These are phyloP conservation scores for Arthromyces matolae DNA, from an alignment of 768 basidiomycete genomes.

Conservation along the genomic window DNA sequence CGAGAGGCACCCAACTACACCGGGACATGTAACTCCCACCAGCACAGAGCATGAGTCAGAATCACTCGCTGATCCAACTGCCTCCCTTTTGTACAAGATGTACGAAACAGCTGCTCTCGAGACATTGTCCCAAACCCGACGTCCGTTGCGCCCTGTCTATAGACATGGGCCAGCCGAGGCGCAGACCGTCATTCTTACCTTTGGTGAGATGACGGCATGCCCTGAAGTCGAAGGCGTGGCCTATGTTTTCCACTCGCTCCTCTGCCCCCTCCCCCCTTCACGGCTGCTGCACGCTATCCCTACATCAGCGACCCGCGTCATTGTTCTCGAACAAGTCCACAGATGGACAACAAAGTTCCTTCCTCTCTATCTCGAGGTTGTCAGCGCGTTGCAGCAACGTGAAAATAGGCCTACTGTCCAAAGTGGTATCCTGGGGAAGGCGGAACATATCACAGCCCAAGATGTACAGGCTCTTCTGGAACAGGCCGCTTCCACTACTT, in stretches of 20 bases:
- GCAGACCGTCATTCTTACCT: constrained; percentile 64
- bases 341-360: constrained; percentile 83
- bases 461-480: constrained; percentile 55
- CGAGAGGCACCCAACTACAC: constrained; percentile 34
- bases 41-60: constrained; percentile 4
- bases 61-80: constrained; percentile 22
- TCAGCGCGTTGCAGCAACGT: constrained; percentile 64
- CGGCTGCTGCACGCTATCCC: constrained; percentile 60
- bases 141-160: constrained; percentile 55
- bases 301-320: constrained; percentile 55
- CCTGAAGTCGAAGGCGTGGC: constrained; percentile 53
- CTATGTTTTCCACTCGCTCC: constrained; percentile 61
- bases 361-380: constrained; percentile 79
- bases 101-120: constrained; percentile 70
- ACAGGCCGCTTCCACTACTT: constrained; percentile 30
- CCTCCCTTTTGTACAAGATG: constrained; percentile 40
- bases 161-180: constrained; percentile 53
- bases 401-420: constrained; percentile 54
- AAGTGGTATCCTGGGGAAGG: constrained; percentile 59
- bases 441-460: constrained; percentile 30
- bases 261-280: constrained; percentile 66
- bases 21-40: constrained; percentile 23
- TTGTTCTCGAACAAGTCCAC: constrained; percentile 80
- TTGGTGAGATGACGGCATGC: constrained; percentile 50
- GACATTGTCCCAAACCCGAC: constrained; percentile 57